Evolutionary conservation across 768 basidiomycete genomes (phyloP).

Genomic region (Amanita pallidorosea): DNA sequence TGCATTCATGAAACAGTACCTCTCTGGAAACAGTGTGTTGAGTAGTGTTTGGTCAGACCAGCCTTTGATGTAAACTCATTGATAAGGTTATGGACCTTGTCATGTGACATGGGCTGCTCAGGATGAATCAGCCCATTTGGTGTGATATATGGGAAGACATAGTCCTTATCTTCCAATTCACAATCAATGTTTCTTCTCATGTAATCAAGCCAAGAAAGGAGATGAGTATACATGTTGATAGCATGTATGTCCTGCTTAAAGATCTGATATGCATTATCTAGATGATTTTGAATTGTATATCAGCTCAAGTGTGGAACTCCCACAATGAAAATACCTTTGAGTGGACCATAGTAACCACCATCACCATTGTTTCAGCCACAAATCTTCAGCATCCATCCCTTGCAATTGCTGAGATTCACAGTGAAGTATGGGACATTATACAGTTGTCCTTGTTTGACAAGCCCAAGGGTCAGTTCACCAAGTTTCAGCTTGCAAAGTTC

Average conservation of each 20-base stretch:
- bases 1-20: conserved; percentile 23
- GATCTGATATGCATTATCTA: conserved; percentile 17
- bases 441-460: conserved; percentile 2
- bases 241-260: conserved; percentile 20
- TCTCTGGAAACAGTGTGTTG: conserved; percentile 23
- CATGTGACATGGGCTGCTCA: conserved; percentile 16
- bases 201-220: conserved; percentile 11
- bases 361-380: conserved; percentile 4
- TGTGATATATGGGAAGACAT: conserved; percentile 21
- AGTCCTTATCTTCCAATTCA: conserved; percentile 10
- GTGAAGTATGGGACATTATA: conserved; percentile 9
- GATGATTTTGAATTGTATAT: background rate
- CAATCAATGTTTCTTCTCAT: conserved; percentile 7
- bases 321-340: background rate
- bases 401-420: conserved; percentile 11
- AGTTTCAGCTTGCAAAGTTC: background rate
- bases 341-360: conserved; percentile 10
- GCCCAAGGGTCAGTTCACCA: background rate
- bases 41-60: conserved; percentile 14
- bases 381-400: conserved; percentile 15
- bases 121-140: conserved; percentile 8
- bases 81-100: conserved; percentile 18
- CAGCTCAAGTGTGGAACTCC: background rate
- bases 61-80: conserved; percentile 15
- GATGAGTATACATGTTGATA: conserved; percentile 18